Conservation (phyloP, 1,284 basidiomycete species). For the Heterobasidion irregulare region DNA sequence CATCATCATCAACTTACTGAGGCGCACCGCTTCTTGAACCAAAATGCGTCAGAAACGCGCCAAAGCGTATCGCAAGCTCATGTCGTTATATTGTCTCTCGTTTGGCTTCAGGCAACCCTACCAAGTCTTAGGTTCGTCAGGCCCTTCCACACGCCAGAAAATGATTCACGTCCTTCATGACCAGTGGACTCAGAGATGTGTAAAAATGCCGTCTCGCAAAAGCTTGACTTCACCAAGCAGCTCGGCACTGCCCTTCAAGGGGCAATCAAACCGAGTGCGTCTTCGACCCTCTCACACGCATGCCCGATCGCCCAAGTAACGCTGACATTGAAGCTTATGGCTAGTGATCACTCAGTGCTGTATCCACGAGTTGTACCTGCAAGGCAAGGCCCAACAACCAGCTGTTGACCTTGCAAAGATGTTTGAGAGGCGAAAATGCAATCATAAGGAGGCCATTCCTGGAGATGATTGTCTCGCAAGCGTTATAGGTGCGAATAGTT, state of each 20-base stretch:
- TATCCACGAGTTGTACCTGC: constrained; percentile 83
- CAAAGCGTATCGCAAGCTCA: constrained; percentile 87
- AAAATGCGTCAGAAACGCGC: constrained; percentile 88
- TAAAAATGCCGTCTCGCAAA: constrained; percentile 56
- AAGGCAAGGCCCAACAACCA: constrained; percentile 61
- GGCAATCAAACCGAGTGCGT: constrained; percentile 81
- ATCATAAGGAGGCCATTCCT: constrained; percentile 78
- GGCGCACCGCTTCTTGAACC: no score
- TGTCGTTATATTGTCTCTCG: constrained; percentile 77
- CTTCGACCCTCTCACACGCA: constrained; percentile 4
- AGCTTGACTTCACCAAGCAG: constrained; percentile 71
- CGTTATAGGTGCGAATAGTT: constrained; percentile 62
- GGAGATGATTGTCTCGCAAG: constrained; percentile 80
- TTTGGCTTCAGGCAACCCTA: constrained; percentile 91
- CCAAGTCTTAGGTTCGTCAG: constrained; percentile 69
- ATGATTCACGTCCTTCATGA: constrained; percentile 1
- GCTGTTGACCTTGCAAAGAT: constrained; percentile 85
- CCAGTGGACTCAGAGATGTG: constrained; percentile 85
- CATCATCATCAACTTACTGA: no score
- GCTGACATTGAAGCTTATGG: constrained; percentile 31
- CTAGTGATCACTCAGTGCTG: constrained; percentile 97
- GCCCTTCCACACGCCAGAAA: neutral
- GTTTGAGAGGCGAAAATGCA: constrained; percentile 91
- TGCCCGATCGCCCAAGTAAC: neutral
- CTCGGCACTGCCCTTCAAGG: constrained; percentile 74